Base-by-base conservation (phyloP, 306 rosid genomes). In the Ormosia emarginata region DNA sequence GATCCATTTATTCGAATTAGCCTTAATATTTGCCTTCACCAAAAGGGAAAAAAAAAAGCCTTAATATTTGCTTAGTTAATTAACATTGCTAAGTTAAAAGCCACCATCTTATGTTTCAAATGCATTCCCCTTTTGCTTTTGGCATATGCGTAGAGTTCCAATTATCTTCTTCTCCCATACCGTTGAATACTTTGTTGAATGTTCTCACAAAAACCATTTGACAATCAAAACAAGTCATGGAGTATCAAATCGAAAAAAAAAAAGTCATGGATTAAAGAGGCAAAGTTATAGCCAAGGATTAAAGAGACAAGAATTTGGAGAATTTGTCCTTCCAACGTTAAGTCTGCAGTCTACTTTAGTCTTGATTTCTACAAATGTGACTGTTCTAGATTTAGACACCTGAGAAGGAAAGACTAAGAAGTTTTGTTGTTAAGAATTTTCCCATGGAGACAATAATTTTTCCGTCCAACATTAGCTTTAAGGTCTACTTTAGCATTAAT, bases 101-200 rank as follows among this genome's bases (percentile, higher is more conserved):
- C 24, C 24, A 24, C 3, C 33, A 74, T 36, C 7, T 11, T 61
- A 13, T 72, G 74, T 62, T 72, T 61, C 34, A 71, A 47, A 15
- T 73, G 17, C 40, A 24, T 34, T 41, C 34, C 62, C 70, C 57
- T 82, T 82, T 75, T 58, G 75, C 77, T 82, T 82, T 75, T 37
- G 81, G 72, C 81, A 65, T 46, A 82, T 75, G 81, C 71, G 1
- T 24, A 37, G 39, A 72, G 81, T 61, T 75, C 75, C 81, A 82
- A 82, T 75, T 56, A 82, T 82, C 9, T 24, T 56, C 63, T 74
- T 66, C 41, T 33, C 33, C 58, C 47, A 33, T 44, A 75, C 41
- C 81, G 4, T 75, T 66, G 50, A 77, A 75, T 82, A 53, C 81
- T 82, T 75, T 47, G 77, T 75, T 75, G 77, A 75, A 75, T 67